A percentile compares a stretch with the other conserved stretches of the same genome.
phyloP scores from a whole-genome alignment of 352 stramenopile species.

The Globisporangium emineosum region DNA sequence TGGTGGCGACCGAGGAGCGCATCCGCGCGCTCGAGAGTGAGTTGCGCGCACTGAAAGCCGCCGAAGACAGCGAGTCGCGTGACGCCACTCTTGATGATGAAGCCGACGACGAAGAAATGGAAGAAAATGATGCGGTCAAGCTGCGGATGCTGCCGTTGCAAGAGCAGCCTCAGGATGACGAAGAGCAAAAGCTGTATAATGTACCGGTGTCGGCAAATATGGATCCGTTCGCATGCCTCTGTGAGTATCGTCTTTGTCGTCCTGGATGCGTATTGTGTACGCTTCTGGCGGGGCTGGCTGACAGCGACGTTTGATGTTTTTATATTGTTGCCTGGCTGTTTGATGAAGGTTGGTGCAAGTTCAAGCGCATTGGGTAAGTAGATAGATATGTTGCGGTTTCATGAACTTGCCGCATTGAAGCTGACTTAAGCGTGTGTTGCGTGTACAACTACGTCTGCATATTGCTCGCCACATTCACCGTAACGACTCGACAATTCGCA shows the following conservation, averaged over 20 bases:
- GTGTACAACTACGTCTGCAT: neutral
- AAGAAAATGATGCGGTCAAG: neutral
- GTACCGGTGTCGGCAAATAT: conserved; percentile 14
- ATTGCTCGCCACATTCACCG: neutral
- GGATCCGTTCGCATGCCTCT: conserved; percentile 58
- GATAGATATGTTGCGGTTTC: no score
- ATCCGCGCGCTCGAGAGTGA: conserved; percentile 15
- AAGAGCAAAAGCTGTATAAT: neutral
- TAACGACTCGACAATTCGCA: neutral
- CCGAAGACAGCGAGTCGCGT: neutral
- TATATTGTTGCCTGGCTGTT: neutral
- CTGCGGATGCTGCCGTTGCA: neutral
- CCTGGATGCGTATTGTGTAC: neutral
- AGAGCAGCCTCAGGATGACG: neutral
- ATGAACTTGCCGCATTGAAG: neutral
- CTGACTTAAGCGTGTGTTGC: neutral
- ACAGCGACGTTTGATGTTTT: neutral
- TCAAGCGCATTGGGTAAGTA: conserved; percentile 41
- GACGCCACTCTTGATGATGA: neutral
- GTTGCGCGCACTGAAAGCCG: neutral
- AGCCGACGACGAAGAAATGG: neutral
- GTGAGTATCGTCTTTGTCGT: conserved; percentile 16
- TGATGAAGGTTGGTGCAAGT: conserved; percentile 39
- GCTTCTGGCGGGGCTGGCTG: neutral
- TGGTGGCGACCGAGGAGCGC: neutral